Conservation (phyloP, 371 early-diverging fungal species). For the Cokeromyces recurvatus region DNA sequence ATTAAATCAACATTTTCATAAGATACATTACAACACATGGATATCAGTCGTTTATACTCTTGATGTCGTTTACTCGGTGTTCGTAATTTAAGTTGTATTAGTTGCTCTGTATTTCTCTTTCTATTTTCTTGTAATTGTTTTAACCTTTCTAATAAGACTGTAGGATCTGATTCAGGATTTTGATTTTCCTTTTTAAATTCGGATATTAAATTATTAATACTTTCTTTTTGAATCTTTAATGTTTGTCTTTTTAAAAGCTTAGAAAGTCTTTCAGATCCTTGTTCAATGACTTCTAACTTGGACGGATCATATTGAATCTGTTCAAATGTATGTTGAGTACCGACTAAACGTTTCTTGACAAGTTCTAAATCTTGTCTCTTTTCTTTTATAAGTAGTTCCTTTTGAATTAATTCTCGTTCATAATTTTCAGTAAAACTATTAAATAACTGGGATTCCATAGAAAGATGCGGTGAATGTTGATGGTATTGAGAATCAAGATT, state of each 20-base stretch:
- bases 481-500: too few species aligned
- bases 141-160: neutral
- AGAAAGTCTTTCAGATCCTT: slow-evolving; percentile 1
- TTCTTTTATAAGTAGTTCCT: slow-evolving; percentile 28
- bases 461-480: neutral
- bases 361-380: slow-evolving; percentile 23
- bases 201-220: neutral
- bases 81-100: slow-evolving; percentile 17
- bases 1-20: slow-evolving; percentile 46
- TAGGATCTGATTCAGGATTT: neutral
- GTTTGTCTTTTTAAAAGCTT: slow-evolving; percentile 5
- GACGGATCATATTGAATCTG: slow-evolving; percentile 19
- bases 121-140: slow-evolving; percentile 11
- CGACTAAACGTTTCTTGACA: slow-evolving; percentile 22
- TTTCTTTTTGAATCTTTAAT: slow-evolving; percentile 3
- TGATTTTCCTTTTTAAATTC: slow-evolving; percentile 3
- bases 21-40: slow-evolving; percentile 43
- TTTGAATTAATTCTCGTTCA: slow-evolving; percentile 27
- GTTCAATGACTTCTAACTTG: slow-evolving; percentile 7
- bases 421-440: slow-evolving; percentile 27
- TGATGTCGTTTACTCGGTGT: slow-evolving; percentile 34
- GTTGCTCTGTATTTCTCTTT: slow-evolving; percentile 14
- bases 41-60: slow-evolving; percentile 45
- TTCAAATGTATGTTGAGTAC: slow-evolving; percentile 19
- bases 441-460: slow-evolving; percentile 21